Conservation (phyloP, 2,329 filamentous ascomycete genomes). For the Arthrobotrys iridis region DNA sequence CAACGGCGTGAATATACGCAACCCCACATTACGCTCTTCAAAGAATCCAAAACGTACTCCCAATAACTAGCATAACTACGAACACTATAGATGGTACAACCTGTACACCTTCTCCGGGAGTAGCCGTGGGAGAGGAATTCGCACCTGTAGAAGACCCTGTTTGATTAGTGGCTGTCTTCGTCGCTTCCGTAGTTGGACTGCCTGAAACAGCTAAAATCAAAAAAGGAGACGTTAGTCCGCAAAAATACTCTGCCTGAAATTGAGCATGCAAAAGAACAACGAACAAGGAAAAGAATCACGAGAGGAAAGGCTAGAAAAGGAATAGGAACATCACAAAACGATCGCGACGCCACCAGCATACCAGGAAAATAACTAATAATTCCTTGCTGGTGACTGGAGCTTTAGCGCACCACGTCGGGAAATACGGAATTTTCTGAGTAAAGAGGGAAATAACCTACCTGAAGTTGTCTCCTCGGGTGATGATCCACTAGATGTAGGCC, state of each 20-base stretch:
- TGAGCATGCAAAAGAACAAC: neutral
- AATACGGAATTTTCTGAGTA: neutral
- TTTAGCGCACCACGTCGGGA: neutral
- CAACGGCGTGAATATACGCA: no score
- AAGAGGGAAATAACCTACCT: slow-evolving; percentile 8
- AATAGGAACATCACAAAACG: no score
- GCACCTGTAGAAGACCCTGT: neutral
- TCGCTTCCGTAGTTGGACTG: neutral
- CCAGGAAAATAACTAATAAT: no score
- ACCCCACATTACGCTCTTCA: no score
- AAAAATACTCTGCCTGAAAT: neutral
- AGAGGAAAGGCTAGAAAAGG: neutral
- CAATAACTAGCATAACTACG: slow-evolving; percentile 20
- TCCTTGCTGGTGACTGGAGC: no score
- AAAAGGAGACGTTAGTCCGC: neutral
- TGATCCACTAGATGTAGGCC: neutral
- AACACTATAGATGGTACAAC: slow-evolving; percentile 5
- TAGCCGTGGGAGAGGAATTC: neutral
- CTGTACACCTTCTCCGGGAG: slow-evolving; percentile 21
- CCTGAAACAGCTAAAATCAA: slow-evolving; percentile 7
- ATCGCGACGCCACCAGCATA: no score
- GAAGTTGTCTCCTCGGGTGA: neutral
- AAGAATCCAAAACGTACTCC: slow-evolving; percentile 16
- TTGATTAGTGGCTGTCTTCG: neutral
- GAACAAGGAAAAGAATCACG: neutral